These are phyloP conservation scores for Lasiosphaeria ovina DNA, from an alignment of 495 filamentous ascomycete genomes.

Conservation along the genomic window DNA sequence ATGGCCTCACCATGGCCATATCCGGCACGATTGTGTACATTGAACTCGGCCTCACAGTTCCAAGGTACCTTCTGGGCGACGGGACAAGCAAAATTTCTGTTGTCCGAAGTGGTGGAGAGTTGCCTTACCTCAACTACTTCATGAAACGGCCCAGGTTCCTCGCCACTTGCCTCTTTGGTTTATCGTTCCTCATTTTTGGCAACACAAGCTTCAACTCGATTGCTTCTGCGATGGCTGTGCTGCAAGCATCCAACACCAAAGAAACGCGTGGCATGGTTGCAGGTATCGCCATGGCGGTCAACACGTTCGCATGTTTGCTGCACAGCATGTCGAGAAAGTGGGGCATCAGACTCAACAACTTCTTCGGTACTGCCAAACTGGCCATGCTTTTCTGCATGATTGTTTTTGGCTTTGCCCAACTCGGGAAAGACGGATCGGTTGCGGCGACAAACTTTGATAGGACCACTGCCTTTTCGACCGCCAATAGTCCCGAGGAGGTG, in stretches of 20 bases:
- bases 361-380: constrained; percentile 18
- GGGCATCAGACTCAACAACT: constrained; percentile 24
- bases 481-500: constrained; percentile 11
- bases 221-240: constrained; percentile 16
- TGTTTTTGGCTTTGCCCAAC: constrained; percentile 14
- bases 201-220: constrained; percentile 23
- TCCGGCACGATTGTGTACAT: constrained; percentile 20
- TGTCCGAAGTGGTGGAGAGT: constrained; percentile 22
- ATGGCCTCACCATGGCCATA: constrained; percentile 13
- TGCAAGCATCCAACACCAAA: not conserved
- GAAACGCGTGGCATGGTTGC: constrained; percentile 10
- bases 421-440: constrained; percentile 9
- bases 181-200: constrained; percentile 23
- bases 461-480: constrained; percentile 9
- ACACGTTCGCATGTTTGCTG: constrained; percentile 54
- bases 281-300: constrained; percentile 17
- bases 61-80: constrained; percentile 15
- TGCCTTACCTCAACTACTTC: constrained; percentile 26
- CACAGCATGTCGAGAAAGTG: constrained; percentile 29
- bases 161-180: constrained; percentile 21
- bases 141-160: constrained; percentile 19
- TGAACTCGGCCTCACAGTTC: constrained; percentile 21
- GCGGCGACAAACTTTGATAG: constrained; percentile 15
- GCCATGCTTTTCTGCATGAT: constrained; percentile 39
- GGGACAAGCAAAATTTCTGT: constrained; percentile 16